Evolutionary conservation across 192 early-diverging fungal species (phyloP).

Genomic region (Coemansia sp.): DNA sequence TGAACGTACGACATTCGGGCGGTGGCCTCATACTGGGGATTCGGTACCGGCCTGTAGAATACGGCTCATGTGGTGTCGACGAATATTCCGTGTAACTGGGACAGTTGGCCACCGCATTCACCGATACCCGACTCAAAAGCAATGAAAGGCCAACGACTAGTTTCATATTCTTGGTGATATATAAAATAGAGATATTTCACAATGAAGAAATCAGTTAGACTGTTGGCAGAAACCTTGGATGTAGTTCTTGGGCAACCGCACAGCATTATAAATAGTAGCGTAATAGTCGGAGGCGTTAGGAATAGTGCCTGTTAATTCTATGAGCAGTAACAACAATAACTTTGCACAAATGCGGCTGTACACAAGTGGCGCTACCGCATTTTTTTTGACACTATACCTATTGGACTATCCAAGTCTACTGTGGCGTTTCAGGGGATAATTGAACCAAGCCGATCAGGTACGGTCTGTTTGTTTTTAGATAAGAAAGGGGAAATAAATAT

Average conservation of each 20-base stretch:
- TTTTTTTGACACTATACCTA: not conserved
- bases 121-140: not conserved
- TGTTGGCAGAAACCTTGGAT: not conserved
- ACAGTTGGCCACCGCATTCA: conserved; percentile 12
- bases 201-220: no score
- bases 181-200: no score
- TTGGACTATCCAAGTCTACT: not conserved
- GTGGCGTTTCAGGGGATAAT: not conserved
- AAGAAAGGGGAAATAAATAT: not conserved
- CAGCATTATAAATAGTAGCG: not conserved
- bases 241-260: not conserved
- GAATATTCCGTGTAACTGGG: conserved; percentile 51
- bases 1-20: conserved; percentile 55
- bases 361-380: not conserved
- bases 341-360: not conserved
- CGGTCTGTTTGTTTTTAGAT: not conserved
- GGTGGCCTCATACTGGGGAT: conserved; percentile 55
- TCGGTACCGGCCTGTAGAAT: conserved; percentile 20
- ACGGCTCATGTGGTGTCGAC: conserved; percentile 20
- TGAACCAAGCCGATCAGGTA: not conserved
- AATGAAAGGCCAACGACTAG: not conserved
- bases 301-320: conserved; percentile 13
- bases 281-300: not conserved
- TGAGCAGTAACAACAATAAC: conserved; percentile 1
- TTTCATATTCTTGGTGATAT: conserved; percentile 4